phyloP scores from a whole-genome alignment of 2,329 filamentous ascomycete species.

The Ophiostoma triangulosporum region DNA sequence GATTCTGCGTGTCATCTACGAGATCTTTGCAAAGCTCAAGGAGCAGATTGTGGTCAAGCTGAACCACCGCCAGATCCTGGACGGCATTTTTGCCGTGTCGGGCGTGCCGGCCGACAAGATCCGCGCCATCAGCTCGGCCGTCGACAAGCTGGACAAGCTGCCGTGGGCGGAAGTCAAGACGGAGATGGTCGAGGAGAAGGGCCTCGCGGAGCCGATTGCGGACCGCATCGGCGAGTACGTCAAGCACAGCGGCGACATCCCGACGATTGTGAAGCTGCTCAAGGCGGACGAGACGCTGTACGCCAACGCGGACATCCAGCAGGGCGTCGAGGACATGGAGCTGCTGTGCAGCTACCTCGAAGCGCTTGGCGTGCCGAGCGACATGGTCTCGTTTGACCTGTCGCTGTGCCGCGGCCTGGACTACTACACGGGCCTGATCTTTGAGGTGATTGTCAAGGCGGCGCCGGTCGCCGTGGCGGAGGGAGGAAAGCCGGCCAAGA shows the following conservation, averaged over 20 bases:
- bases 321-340: conserved; percentile 68
- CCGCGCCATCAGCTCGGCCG: conserved; percentile 76
- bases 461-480: conserved; percentile 20
- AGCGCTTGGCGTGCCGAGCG: conserved; percentile 51
- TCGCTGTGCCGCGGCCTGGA: conserved; percentile 62
- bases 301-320: conserved; percentile 61
- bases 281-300: conserved; percentile 52
- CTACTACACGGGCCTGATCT: conserved; percentile 63
- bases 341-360: conserved; percentile 73
- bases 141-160: conserved; percentile 88
- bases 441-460: conserved; percentile 47
- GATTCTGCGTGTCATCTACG: conserved; percentile 68
- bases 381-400: conserved; percentile 76
- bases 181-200: conserved; percentile 91
- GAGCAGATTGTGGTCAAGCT: conserved; percentile 72
- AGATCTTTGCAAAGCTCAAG: conserved; percentile 69
- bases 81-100: conserved; percentile 82
- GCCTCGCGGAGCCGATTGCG: conserved; percentile 59
- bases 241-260: conserved; percentile 15
- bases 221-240: conserved; percentile 82
- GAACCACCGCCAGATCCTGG: conserved; percentile 88
- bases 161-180: conserved; percentile 81
- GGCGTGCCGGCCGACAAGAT: conserved; percentile 82
- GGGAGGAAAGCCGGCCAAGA: conserved; percentile 16
- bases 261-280: conserved; percentile 59